Base-by-base conservation (phyloP, 2,329 filamentous ascomycete species). In the Orbilia javanica region DNA sequence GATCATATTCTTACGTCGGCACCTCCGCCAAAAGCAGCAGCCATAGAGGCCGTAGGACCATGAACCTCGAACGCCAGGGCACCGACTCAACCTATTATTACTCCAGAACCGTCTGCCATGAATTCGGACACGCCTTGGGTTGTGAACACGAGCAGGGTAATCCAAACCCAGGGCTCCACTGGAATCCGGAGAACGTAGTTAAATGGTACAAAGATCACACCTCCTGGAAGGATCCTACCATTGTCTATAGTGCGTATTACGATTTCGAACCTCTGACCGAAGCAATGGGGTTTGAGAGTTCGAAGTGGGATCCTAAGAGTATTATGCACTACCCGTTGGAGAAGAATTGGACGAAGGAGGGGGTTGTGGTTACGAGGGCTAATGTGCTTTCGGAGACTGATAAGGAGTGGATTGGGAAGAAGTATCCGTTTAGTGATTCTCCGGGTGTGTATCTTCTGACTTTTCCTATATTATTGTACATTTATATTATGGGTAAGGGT, bases 61-160 rank as follows among this genome's bases (percentile, higher is more conserved):
- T 83, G 81, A 83, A 82, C 69, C 79, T 80, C 25, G 82, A 81
- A 25, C 64, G 44, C 82, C 50, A 39, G n/a, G 80, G 82, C 27
- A 39, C 72, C 31, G 79, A 73, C 0, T n/a, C 52, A 8, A 80
- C 80, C 11, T 52, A 66, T 0, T 73, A 81, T 34, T 80, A 81
- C 71, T 71, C 69, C 8, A 63, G 80, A 10, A 72, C 78, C 4
- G 70, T 81, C 11, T 64, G 80, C 11, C 82, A 83, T 72, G 82
- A 83, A 70, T 83, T 83, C 31, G 82, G 82, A 25, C 82, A 83
- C 50, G 82, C 81, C 2, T 60, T 81, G 20, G 82, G 82, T 39
- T 82, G 81, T 60, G 66, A 81, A 27, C 82, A 83, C 68, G 81
- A 83, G 79, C 82, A 83, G 65, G 66, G 79, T 36, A 80, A 74